phyloP scores from a whole-genome alignment of 148 eudicot species.

The Beta vulgaris region DNA sequence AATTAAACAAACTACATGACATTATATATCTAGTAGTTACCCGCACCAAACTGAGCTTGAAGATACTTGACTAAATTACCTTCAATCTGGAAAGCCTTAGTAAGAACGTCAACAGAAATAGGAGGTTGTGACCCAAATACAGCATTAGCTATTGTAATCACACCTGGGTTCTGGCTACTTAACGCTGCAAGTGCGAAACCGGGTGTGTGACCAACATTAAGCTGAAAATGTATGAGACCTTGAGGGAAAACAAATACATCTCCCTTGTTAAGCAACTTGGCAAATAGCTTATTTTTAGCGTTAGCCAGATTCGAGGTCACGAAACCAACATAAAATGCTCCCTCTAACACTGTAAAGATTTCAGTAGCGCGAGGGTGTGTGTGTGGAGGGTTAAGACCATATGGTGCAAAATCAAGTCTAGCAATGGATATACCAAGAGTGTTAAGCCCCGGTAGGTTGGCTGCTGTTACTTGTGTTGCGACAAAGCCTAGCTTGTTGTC shows the following conservation, averaged over 20 bases:
- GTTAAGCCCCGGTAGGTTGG: conserved; percentile 24
- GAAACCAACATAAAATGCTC: conserved; percentile 28
- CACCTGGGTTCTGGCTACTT: conserved; percentile 37
- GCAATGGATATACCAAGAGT: conserved; percentile 24
- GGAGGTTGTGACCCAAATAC: conserved; percentile 29
- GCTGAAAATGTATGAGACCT: conserved; percentile 37
- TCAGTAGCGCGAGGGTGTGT: conserved; percentile 29
- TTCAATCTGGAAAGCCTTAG: conserved; percentile 28
- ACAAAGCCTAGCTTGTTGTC: conserved; percentile 12
- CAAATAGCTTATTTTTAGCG: conserved; percentile 20
- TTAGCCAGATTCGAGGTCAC: conserved; percentile 27
- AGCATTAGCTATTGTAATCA: conserved; percentile 26
- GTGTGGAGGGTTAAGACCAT: conserved; percentile 27
- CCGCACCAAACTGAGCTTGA: conserved; percentile 15
- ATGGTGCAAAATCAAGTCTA: conserved; percentile 23
- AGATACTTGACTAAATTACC: conserved; percentile 5
- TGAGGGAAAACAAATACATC: conserved; percentile 34
- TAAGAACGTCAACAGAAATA: conserved; percentile 22
- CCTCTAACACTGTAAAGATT: conserved; percentile 30
- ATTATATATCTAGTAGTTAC: background rate
- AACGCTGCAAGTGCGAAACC: conserved; percentile 25
- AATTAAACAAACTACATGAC: background rate
- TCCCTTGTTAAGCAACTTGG: conserved; percentile 27
- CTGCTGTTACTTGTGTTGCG: conserved; percentile 14
- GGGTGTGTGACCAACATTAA: conserved; percentile 19